Evolutionary conservation across 768 basidiomycete genomes (phyloP), one percentile per base, ranked within the genome.

Genomic region (Rhodotorula diobovata): DNA sequence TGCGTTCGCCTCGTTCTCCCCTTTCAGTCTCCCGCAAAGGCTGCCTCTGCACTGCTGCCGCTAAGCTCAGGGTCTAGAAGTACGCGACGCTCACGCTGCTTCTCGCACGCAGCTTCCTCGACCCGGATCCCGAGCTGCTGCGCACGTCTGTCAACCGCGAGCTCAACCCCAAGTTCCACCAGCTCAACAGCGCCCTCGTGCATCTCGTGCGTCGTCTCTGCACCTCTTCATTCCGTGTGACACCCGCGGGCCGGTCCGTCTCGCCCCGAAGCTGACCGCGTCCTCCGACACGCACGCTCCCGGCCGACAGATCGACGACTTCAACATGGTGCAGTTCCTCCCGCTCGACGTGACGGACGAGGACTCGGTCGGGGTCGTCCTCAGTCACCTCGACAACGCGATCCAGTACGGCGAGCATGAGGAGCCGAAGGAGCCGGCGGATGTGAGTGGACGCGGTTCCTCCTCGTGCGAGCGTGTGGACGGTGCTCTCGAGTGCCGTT

Each of bases 311-410:
- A 98, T 99, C 80, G 93, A 97, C 80, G 96, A 98, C 80, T 93
- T 98, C 80, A 96, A 95, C 39, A 86, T 99, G 51, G 96, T 99
- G 32, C 93, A 93, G 4, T 99, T 99, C 83, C 82, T 99, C 48
- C 94, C 96, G 7, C 85, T 99, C 51, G 93, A 99, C 81, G 86
- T 98, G 45, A 88, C 92, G 25, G 86, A 87, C 72, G 86, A 93
- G 60, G 92, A 96, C 77, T 94, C 93, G 1, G 84, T 99, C 63
- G 90, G 91, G 78, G 88, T 86, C 4, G 88, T 97, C 18, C 84
- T 99, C 69, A 93, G 92, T 79, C 93, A 99, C 80, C 90, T 99
- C 64, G 96, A 99, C 82, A 95, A 92, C 77, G 90, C 92, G 68
- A 93, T 99, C 88, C 96, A 99, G 79, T 74, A 71, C 58, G 75